A percentile compares a stretch with the other conserved stretches of the same genome.
Conservation (phyloP, 306 rosid species). For the Acacia acuminata region DNA sequence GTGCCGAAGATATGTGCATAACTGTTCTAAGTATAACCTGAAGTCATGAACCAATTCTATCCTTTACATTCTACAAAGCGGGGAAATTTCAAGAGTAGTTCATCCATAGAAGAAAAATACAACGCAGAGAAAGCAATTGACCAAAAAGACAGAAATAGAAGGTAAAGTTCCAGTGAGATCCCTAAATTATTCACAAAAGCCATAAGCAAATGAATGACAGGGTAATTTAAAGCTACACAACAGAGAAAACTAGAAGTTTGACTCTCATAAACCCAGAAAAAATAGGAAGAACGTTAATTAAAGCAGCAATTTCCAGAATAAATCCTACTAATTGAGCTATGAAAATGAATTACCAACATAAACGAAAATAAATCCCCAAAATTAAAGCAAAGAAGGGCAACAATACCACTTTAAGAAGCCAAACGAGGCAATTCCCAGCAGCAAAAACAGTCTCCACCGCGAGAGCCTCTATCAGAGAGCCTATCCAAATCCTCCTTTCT, state of each 20-base stretch:
- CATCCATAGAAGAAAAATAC: neutral
- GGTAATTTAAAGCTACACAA: neutral
- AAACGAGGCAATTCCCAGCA: conserved; percentile 44
- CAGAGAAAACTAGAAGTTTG: neutral
- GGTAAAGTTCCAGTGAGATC: neutral
- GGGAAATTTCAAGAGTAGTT: neutral
- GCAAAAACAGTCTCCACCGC: conserved; percentile 40
- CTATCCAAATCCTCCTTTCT: conserved; percentile 8
- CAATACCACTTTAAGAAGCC: neutral
- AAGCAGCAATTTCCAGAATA: neutral
- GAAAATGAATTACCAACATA: neutral
- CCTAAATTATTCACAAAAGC: conserved; percentile 10
- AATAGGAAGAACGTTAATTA: neutral
- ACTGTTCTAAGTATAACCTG: neutral
- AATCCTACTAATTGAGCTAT: neutral
- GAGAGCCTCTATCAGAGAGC: conserved; percentile 51
- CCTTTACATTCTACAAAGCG: neutral
- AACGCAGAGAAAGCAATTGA: neutral
- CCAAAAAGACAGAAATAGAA: neutral
- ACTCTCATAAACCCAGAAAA: neutral
- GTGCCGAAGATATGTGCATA: neutral
- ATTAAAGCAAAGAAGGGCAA: neutral
- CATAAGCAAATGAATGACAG: neutral
- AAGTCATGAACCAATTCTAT: conserved; percentile 6
- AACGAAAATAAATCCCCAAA: neutral